Percentiles rank a stretch among this genome's conserved stretches.
These are phyloP conservation scores for Collybiopsis luxurians DNA, from an alignment of 768 basidiomycete species.

Conservation along the genomic window DNA sequence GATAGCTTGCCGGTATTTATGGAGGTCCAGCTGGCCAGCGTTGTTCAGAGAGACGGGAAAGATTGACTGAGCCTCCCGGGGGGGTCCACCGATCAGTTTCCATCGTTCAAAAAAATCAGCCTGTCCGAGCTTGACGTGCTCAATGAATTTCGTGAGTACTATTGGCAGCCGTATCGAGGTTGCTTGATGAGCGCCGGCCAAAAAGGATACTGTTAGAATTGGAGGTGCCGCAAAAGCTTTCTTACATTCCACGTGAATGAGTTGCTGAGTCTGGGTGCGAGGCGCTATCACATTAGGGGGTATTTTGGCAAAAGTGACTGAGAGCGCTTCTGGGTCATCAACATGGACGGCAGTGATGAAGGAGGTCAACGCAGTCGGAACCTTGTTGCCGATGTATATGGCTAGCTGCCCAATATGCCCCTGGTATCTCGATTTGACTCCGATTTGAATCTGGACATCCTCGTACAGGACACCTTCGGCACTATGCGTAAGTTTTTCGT, in stretches of 20 bases:
- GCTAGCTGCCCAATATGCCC: constrained; percentile 92
- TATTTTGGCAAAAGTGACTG: constrained; percentile 86
- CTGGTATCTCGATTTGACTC: constrained; percentile 95
- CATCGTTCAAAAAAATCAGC: constrained; percentile 96
- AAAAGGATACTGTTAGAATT: constrained; percentile 82
- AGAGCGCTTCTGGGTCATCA: constrained; percentile 71
- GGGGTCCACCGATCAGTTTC: constrained; percentile 95
- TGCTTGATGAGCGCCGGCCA: constrained; percentile 89
- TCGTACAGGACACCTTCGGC: constrained; percentile 93
- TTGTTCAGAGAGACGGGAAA: constrained; percentile 75
- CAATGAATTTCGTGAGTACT: constrained; percentile 88
- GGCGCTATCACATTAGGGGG: constrained; percentile 79
- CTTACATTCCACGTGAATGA: constrained; percentile 94
- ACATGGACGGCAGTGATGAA: constrained; percentile 84
- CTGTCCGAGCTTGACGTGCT: constrained; percentile 81
- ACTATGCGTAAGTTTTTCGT: constrained; percentile 74
- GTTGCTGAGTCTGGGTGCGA: constrained; percentile 87
- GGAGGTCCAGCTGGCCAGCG: constrained; percentile 70
- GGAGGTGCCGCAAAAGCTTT: constrained; percentile 77
- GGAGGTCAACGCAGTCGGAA: constrained; percentile 82
- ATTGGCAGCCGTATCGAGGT: constrained; percentile 84
- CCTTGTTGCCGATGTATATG: constrained; percentile 95
- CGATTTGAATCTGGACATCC: constrained; percentile 93
- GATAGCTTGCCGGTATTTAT: constrained; percentile 72
- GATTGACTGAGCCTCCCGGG: constrained; percentile 85